phyloP scores from a whole-genome alignment of 2,329 filamentous ascomycete species.

The Arthrobotrys iridis region DNA sequence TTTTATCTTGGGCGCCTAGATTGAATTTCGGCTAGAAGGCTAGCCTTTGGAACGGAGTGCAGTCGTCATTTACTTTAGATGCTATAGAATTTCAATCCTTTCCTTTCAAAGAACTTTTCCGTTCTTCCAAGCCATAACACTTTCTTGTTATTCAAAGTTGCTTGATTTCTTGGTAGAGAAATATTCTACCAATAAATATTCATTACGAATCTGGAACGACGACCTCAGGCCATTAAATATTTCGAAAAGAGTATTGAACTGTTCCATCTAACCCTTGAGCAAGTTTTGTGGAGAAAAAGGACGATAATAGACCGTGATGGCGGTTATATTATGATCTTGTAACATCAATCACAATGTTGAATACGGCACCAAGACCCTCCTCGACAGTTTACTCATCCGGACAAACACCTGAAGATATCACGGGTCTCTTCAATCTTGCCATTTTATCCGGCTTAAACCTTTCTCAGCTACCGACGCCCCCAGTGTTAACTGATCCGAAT shows the following conservation, averaged over 20 bases:
- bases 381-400: slow-evolving; percentile 38
- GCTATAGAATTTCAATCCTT: neutral
- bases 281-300: no score
- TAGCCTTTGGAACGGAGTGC: neutral
- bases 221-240: no score
- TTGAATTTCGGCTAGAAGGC: neutral
- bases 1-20: neutral
- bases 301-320: neutral
- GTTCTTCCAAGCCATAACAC: neutral
- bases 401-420: slow-evolving; percentile 35
- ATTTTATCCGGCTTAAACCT: slow-evolving; percentile 22
- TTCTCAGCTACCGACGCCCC: neutral
- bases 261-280: no score
- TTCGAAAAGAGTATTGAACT: no score
- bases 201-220: no score
- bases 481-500: slow-evolving; percentile 26
- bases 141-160: neutral
- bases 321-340: slow-evolving; percentile 21
- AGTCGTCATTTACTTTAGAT: no score
- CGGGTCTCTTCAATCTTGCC: slow-evolving; percentile 17
- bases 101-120: neutral
- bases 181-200: no score
- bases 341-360: slow-evolving; percentile 2
- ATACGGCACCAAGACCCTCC: neutral
- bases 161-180: no score